Base-by-base conservation (phyloP, 1,139 yeast species). In the Torulaspora pretoriensis region DNA sequence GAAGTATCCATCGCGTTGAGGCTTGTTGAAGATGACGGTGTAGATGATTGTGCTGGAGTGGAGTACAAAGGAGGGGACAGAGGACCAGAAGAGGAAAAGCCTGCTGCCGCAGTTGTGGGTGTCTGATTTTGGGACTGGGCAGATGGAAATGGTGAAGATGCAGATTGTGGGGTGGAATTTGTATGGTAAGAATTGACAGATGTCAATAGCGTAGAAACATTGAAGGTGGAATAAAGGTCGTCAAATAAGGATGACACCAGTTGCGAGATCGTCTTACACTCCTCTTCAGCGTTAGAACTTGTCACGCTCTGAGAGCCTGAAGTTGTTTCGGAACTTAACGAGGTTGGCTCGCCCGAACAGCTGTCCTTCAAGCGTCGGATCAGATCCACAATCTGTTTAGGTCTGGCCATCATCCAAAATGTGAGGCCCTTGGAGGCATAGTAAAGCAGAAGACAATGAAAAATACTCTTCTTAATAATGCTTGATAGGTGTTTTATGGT, bases 351-450 rank as follows among this genome's bases (percentile, higher is more conserved):
- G 19, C 38, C 32, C 24, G 40, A 22, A 10, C 14, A 32, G 26
- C 28, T 23, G 14, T 32, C 40, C 16, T 37, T 38, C 34, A 46
- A 19, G 4, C 33, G 19, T 12, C 43, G 40, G 23, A 35, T 49
- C 13, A 56, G 19, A 25, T 47, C 44, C 13, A 54, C 42, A 39
- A 59, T 61, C 35, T 61, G 64, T 17, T 51, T 42, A 10, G 67
- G 65, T 36, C 64, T 54, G n/a, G 64, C 56, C 52, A 59, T 47
- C 10, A 60, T 51, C 67, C 67, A 62, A 14, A 55, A 51, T 26
- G 53, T 42, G 9, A 61, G 40, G 0, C 65, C 51, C 35, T 56
- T 61, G 5, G 65, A 53, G 14, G 60, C 54, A 39, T 50, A 58
- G 40, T 52, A 50, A 30, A 61, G 42, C 24, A 61, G 42, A n/a